A percentile compares a stretch with the other conserved stretches of the same genome.
Evolutionary conservation across 495 filamentous ascomycete species (phyloP).

Genomic region (Aspergillus panamensis): DNA sequence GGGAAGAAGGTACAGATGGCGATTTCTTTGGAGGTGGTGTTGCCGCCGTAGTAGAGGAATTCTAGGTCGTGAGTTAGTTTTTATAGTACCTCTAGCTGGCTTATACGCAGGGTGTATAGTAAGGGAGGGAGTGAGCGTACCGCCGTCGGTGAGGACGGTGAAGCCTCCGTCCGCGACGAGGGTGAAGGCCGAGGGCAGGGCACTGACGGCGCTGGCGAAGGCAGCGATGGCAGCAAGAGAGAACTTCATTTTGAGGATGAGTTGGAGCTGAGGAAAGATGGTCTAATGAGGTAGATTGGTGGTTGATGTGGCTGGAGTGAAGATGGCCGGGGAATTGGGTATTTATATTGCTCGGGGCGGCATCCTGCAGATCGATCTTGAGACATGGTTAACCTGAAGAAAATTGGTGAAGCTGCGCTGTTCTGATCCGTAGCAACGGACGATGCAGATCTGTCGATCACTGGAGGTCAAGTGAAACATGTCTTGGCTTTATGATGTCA

Average conservation of each 20-base stretch:
- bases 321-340: too few relatives aligned
- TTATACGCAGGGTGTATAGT: neutral
- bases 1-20: constrained; percentile 27
- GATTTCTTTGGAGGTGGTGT: constrained; percentile 23
- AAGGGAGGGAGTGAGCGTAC: constrained; percentile 18
- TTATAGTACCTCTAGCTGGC: neutral
- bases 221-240: constrained; percentile 26
- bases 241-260: constrained; percentile 29
- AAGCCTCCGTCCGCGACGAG: constrained; percentile 32
- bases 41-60: constrained; percentile 27
- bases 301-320: too few relatives aligned
- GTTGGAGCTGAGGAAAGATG: too few relatives aligned
- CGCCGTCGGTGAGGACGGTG: constrained; percentile 33
- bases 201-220: constrained; percentile 26
- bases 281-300: too few relatives aligned
- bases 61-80: constrained; percentile 12
- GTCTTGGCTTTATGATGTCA: too few relatives aligned
- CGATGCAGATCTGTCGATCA: too few relatives aligned
- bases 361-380: too few relatives aligned
- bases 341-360: too few relatives aligned
- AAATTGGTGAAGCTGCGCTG: too few relatives aligned
- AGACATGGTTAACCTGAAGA: too few relatives aligned
- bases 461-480: too few relatives aligned
- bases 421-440: too few relatives aligned
- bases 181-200: constrained; percentile 32